A percentile compares a stretch with the other conserved stretches of the same genome.
These are phyloP conservation scores for Suillus subaureus DNA, from an alignment of 768 basidiomycete genomes.

Conservation along the genomic window DNA sequence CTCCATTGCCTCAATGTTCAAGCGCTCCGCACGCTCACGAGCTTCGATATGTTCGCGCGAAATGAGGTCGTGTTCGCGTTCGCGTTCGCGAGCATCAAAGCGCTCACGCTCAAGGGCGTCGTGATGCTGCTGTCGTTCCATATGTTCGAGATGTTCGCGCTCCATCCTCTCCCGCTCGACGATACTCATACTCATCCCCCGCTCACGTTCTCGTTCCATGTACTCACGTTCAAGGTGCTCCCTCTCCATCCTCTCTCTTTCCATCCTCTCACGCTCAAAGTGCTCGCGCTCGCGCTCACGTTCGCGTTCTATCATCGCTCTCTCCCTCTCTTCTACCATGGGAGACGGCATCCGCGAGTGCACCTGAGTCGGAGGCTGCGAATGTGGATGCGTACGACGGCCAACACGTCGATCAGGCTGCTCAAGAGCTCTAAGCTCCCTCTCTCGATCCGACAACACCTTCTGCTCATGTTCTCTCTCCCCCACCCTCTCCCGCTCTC, in stretches of 20 bases:
- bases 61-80: constrained; percentile 4
- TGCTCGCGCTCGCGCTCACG: constrained; percentile 28
- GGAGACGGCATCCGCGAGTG: neutral
- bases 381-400: constrained; percentile 1
- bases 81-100: constrained; percentile 14
- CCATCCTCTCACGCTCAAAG: constrained; percentile 30
- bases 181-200: constrained; percentile 1
- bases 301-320: constrained; percentile 18
- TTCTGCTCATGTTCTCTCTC: constrained; percentile 34
- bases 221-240: constrained; percentile 33
- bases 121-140: constrained; percentile 30
- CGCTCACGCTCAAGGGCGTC: constrained; percentile 35
- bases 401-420: neutral
- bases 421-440: constrained; percentile 16
- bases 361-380: constrained; percentile 3
- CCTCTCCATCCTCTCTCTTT: constrained; percentile 36
- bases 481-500: constrained; percentile 28
- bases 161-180: constrained; percentile 23
- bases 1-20: neutral
- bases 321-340: constrained; percentile 24
- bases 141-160: constrained; percentile 30
- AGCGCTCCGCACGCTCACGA: constrained; percentile 16
- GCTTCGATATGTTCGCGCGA: constrained; percentile 10
- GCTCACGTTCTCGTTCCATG: constrained; percentile 30
- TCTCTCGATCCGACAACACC: constrained; percentile 26